Evolutionary conservation across 192 early-diverging fungal genomes (phyloP), one percentile per base, ranked within the genome.

Genomic region (Thamnidium elegans): DNA sequence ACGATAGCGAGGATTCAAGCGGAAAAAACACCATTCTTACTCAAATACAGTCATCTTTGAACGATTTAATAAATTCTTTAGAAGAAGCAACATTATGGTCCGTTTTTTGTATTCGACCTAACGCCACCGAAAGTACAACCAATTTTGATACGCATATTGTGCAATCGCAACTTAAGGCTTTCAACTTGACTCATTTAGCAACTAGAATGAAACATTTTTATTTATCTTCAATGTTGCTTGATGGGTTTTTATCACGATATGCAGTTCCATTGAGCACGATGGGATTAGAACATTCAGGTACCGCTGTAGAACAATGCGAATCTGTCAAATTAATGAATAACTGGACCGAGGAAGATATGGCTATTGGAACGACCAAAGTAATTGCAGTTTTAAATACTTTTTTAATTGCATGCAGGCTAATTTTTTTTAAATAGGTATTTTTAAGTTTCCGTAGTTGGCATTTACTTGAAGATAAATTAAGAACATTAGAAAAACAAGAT

Each of bases 361-460:
- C 79, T 10, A 77, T 86, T n/a, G 84, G 86, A 42, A 74, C 78
- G 23, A 69, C 69, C 20, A 76, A 72, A 55, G 69, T 73, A 65
- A 31, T 36, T 54, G 2, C 1, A 23, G 19, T 20, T 5, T 15
- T 0, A 7, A 45, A 3, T 32, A 11, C 14, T 13, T 50, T 26
- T 19, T 39, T 10, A n/a, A 39, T 39, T 39, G 7, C 5, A 6
- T 39, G 7, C 36, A 6, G 7, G 1, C 36, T 10, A 6, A 6
- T 10, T 10, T 32, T 50, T 21, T 50, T 50, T 50, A 11, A 14
- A 4, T 78, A 88, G 58, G 75, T 89, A 6, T 95, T 86, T 65
- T 63, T 97, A 30, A 84, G 84, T 65, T 92, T 92, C 59, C 65
- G 30, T 7, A 80, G 81, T 31, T 97, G 94, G 95, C 85, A 87